phyloP scores from a whole-genome alignment of 1,284 basidiomycete genomes.

The Ceratobasidium sp. region DNA sequence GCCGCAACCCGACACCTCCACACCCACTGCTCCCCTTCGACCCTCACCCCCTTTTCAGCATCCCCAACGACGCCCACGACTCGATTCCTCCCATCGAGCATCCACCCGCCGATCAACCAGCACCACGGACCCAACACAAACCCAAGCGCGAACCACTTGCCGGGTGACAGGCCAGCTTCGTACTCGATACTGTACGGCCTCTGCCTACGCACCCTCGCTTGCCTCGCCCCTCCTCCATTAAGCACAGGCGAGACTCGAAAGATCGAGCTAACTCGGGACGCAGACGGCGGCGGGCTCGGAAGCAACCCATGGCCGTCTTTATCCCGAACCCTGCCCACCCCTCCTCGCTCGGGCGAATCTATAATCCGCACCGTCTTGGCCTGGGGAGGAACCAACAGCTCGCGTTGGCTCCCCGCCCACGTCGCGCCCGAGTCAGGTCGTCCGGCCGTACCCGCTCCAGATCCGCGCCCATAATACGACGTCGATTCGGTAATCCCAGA shows the following conservation, averaged over 20 bases:
- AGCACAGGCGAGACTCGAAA: background rate
- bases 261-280: conserved; percentile 1
- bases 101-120: conserved; percentile 41
- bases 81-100: conserved; percentile 20
- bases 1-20: conserved; percentile 36
- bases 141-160: conserved; percentile 35
- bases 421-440: conserved; percentile 29
- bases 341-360: background rate
- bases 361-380: conserved; percentile 41
- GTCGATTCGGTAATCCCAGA: conserved; percentile 32
- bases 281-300: conserved; percentile 10
- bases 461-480: conserved; percentile 29
- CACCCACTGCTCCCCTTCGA: conserved; percentile 24
- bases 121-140: conserved; percentile 42
- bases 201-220: background rate
- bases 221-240: background rate
- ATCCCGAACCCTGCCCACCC: background rate
- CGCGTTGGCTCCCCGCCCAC: conserved; percentile 24
- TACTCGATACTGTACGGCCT: background rate
- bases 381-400: conserved; percentile 16
- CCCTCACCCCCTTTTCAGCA: background rate
- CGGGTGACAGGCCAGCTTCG: conserved; percentile 23
- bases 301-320: background rate
- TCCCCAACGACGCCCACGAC: conserved; percentile 14
- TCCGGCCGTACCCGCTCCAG: conserved; percentile 32